Percentiles rank a stretch among this genome's conserved stretches.
phyloP scores from a whole-genome alignment of 129 eudicot species.

The Kitagawia praeruptora region DNA sequence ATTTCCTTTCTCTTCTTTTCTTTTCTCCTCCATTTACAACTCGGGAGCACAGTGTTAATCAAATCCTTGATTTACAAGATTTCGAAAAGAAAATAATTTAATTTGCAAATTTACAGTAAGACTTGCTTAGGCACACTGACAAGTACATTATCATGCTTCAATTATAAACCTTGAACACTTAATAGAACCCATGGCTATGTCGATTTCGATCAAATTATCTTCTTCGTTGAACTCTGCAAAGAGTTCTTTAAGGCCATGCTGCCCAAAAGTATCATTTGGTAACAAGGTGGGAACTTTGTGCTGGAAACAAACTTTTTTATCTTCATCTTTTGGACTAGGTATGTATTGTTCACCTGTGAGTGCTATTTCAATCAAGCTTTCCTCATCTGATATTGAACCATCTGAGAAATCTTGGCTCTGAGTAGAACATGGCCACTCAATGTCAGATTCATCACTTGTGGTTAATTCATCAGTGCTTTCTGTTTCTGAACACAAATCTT shows the following conservation, averaged over 20 bases:
- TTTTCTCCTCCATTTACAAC: too few relatives aligned
- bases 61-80: constrained; percentile 16
- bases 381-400: constrained; percentile 86
- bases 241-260: constrained; percentile 26
- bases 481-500: constrained; percentile 47
- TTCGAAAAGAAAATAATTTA: constrained; percentile 21
- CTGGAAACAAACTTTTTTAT: constrained; percentile 17
- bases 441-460: constrained; percentile 56
- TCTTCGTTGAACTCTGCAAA: constrained; percentile 49
- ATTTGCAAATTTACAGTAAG: constrained; percentile 17
- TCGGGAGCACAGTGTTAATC: too few relatives aligned
- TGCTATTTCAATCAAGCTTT: constrained; percentile 71
- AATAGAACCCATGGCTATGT: constrained; percentile 80
- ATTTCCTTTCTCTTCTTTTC: too few relatives aligned
- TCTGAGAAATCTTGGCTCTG: constrained; percentile 45
- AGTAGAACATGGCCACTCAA: constrained; percentile 24
- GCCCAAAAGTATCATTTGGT: constrained; percentile 32
- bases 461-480: constrained; percentile 41
- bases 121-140: constrained; percentile 1
- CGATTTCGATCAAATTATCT: constrained; percentile 90
- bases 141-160: constrained; percentile 35
- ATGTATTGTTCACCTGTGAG: constrained; percentile 56
- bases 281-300: constrained; percentile 19
- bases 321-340: constrained; percentile 12
- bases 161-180: constrained; percentile 68